These are phyloP conservation scores for Przewalskia tangutica DNA, from an alignment of 257 asterid species.

Conservation along the genomic window DNA sequence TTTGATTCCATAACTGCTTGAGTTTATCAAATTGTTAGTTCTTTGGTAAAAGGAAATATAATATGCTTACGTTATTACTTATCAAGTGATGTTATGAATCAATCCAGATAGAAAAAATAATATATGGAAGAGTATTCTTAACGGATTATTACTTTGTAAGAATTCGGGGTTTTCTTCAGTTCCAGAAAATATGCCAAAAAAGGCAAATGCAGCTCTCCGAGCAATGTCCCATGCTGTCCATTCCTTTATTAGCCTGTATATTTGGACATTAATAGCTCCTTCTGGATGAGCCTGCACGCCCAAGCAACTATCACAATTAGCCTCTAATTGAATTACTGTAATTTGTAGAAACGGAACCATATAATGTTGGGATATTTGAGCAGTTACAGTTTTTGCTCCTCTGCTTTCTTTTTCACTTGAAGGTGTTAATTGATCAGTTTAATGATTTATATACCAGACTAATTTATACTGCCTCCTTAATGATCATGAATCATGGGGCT, in stretches of 20 bases:
- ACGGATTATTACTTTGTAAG: constrained; percentile 33
- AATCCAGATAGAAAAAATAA: not conserved
- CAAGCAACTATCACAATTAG: constrained; percentile 6
- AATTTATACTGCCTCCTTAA: too few relatives aligned
- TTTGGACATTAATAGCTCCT: constrained; percentile 88
- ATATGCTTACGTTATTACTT: not conserved
- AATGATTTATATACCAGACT: not conserved
- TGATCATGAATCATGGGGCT: not conserved
- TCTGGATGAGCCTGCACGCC: constrained; percentile 67
- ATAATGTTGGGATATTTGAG: not conserved
- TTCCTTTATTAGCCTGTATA: constrained; percentile 92
- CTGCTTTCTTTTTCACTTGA: not conserved
- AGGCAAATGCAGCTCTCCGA: constrained; percentile 88
- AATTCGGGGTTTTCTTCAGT: constrained; percentile 97
- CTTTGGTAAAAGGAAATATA: not conserved
- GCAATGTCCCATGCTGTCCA: constrained; percentile 99
- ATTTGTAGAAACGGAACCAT: not conserved
- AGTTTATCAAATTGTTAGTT: constrained; percentile 7
- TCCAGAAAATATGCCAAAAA: constrained; percentile 83
- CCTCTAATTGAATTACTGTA: not conserved
- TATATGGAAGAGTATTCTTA: not conserved
- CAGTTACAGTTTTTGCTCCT: not conserved
- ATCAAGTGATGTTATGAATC: not conserved
- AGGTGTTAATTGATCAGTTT: not conserved
- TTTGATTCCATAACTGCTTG: constrained; percentile 75